Evolutionary conservation across 2,329 filamentous ascomycete species (phyloP), one percentile per base, ranked within the genome.

Genomic region (Chaetomium sp.): DNA sequence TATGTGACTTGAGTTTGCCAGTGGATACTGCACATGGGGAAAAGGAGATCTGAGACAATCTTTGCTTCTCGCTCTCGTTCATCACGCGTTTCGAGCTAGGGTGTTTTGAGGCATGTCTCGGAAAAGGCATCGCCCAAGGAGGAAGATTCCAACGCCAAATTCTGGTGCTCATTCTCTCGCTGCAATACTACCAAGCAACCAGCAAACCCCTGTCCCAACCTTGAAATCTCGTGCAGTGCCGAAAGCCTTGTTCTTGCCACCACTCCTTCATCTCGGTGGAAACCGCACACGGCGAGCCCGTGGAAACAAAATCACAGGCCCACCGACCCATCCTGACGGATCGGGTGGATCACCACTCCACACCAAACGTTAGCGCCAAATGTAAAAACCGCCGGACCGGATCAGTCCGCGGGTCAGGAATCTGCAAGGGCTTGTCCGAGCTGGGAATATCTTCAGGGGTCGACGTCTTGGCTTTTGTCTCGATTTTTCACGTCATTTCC

Each of bases 21-120:
- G 54, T 38, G 57, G 45, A 60, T 49, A 27, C 33, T 42, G 51
- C 23, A 38, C 38, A 56, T 31, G 38, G 27, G 53, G 31, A 50
- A 57, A 57, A 57, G 62, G 56, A 56, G 55, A 55, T 23, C 23
- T 5, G 63, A 63, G 45, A 61, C 16, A 57, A 33, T 62, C 45
- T 68, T 62, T 56, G 45, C 60, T 68, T 68, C 64, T 67, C 61
- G 50, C 67, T 63, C 62, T 67, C 67, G 49, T 65, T 68, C 57
- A 59, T 59, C 29, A 51, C 53, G 19, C 25, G 60, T 60, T 62
- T 60, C 54, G 60, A 29, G 57, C 58, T 42, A 55, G 27, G 51
- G 42, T 47, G 38, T 63, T 66, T 59, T 35, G 53, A 42, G 50
- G 56, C 33, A 23, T 60, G 56, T 63, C 54, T 31, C 35, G 45